These are phyloP conservation scores for Yamadazyma kitorensis DNA, from an alignment of 805 yeast species.

Conservation along the genomic window DNA sequence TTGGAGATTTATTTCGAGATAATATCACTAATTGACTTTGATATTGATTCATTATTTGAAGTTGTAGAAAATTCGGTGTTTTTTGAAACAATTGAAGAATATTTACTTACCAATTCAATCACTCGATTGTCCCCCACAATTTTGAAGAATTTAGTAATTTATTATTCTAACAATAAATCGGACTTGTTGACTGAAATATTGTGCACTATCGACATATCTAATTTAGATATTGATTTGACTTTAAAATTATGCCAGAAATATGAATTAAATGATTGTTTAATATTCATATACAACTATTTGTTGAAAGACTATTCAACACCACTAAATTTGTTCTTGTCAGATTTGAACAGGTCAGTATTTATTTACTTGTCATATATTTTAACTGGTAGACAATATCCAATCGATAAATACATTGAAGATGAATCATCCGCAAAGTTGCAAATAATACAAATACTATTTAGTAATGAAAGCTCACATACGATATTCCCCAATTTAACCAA, in stretches of 20 bases:
- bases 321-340: conserved; percentile 53
- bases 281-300: conserved; percentile 69
- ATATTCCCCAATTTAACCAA: conserved; percentile 69
- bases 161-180: conserved; percentile 41
- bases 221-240: conserved; percentile 77
- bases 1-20: conserved; percentile 9
- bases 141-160: conserved; percentile 57
- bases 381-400: conserved; percentile 81
- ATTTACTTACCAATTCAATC: conserved; percentile 47
- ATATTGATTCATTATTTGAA: conserved; percentile 18
- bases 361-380: conserved; percentile 64
- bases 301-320: conserved; percentile 74
- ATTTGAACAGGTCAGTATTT: conserved; percentile 23
- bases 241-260: conserved; percentile 57
- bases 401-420: conserved; percentile 47
- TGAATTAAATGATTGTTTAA: conserved; percentile 57
- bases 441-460: too few relatives aligned
- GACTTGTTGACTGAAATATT: conserved; percentile 62
- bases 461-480: too few relatives aligned
- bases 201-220: conserved; percentile 62
- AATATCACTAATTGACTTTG: conserved; percentile 2
- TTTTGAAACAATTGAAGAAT: conserved; percentile 52
- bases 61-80: conserved; percentile 34
- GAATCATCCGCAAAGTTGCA: too few relatives aligned
- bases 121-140: conserved; percentile 57